phyloP scores from a whole-genome alignment of 495 filamentous ascomycete species.

The Aspergillus egyptiacus region DNA sequence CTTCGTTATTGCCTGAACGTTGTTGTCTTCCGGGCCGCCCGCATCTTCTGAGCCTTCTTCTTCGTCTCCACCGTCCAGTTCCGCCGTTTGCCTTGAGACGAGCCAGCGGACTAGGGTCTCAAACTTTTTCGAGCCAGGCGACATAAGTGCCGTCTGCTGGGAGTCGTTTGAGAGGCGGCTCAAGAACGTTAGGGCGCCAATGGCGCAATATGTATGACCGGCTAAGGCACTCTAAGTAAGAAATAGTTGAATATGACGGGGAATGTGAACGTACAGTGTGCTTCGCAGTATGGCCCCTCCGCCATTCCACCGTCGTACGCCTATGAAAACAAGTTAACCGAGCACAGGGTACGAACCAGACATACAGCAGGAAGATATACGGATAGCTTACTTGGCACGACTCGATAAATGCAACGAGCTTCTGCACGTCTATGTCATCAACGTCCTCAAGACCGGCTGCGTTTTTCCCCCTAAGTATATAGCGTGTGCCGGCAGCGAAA shows the following conservation, averaged over 20 bases:
- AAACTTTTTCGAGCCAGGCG: conserved; percentile 30
- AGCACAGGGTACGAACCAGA: background rate
- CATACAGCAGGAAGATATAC: background rate
- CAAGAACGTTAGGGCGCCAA: conserved; percentile 67
- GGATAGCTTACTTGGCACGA: conserved; percentile 52
- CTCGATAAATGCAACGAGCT: conserved; percentile 64
- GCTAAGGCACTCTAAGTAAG: conserved; percentile 44
- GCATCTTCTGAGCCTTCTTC: conserved; percentile 46
- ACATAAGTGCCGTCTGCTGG: conserved; percentile 22
- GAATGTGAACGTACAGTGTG: conserved; percentile 61
- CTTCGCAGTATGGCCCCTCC: conserved; percentile 74
- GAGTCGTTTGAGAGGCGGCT: conserved; percentile 32
- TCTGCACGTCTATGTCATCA: conserved; percentile 69
- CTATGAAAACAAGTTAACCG: conserved; percentile 38
- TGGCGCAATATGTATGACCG: conserved; percentile 82
- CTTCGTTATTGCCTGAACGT: background rate
- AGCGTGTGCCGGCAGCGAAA: conserved; percentile 71
- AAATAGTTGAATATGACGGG: background rate
- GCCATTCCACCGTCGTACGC: conserved; percentile 87
- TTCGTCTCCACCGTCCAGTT: conserved; percentile 47
- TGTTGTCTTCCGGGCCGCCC: conserved; percentile 31
- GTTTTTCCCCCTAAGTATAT: conserved; percentile 61
- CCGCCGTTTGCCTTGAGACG: conserved; percentile 61
- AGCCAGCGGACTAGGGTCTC: conserved; percentile 56
- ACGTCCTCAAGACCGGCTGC: conserved; percentile 48